Conservation (phyloP, 768 basidiomycete species). For the Suillus occidentalis region DNA sequence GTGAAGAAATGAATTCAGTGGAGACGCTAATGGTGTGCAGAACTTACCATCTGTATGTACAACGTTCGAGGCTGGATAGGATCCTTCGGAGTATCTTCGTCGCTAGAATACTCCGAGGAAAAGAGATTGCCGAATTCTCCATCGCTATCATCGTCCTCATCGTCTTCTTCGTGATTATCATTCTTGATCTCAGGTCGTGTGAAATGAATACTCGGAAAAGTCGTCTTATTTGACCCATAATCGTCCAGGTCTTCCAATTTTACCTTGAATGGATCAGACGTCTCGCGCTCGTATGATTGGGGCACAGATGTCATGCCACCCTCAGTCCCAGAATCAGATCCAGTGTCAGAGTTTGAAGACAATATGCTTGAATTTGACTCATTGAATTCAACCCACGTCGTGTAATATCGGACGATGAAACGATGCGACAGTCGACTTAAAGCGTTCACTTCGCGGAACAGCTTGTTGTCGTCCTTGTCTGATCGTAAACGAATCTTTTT, state of each 20-base stretch:
- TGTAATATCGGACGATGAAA: slow-evolving; percentile 90
- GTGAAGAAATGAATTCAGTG: background rate
- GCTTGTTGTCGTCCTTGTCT: slow-evolving; percentile 78
- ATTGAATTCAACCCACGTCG: slow-evolving; percentile 82
- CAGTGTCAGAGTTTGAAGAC: slow-evolving; percentile 47
- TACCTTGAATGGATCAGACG: slow-evolving; percentile 61
- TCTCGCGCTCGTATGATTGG: slow-evolving; percentile 38
- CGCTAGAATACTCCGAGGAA: slow-evolving; percentile 27
- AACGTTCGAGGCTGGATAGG: slow-evolving; percentile 52
- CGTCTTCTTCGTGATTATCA: slow-evolving; percentile 45
- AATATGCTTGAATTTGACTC: slow-evolving; percentile 49
- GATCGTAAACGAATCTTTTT: slow-evolving; percentile 87
- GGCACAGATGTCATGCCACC: slow-evolving; percentile 61
- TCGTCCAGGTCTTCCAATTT: slow-evolving; percentile 66
- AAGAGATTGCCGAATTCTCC: slow-evolving; percentile 41
- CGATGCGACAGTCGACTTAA: slow-evolving; percentile 86
- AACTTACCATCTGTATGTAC: slow-evolving; percentile 89
- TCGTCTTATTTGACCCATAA: slow-evolving; percentile 53
- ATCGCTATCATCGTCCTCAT: slow-evolving; percentile 31
- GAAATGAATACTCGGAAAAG: slow-evolving; percentile 88
- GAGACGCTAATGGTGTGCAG: background rate
- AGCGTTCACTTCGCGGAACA: slow-evolving; percentile 89
- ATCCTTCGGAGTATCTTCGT: slow-evolving; percentile 35
- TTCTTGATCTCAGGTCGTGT: slow-evolving; percentile 44
- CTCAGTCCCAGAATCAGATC: slow-evolving; percentile 37